A percentile compares a stretch with the other conserved stretches of the same genome.
phyloP scores from a whole-genome alignment of 2,329 filamentous ascomycete genomes.

The Xylariales sp. region DNA sequence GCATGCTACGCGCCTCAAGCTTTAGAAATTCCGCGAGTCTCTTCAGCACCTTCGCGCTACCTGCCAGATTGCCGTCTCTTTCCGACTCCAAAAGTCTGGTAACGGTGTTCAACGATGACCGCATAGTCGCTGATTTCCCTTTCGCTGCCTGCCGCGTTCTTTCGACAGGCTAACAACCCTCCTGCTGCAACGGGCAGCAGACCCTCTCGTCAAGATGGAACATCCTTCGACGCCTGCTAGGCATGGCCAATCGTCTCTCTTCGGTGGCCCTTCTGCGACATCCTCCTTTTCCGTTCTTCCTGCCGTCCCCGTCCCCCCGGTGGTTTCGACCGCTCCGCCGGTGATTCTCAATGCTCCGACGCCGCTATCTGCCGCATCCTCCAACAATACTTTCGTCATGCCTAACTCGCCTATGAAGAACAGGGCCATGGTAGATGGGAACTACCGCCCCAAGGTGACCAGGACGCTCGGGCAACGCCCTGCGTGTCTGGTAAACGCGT shows the following conservation, averaged over 20 bases:
- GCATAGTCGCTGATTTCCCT: no score
- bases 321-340: conserved; percentile 26
- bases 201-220: no score
- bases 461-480: conserved; percentile 76
- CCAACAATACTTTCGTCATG: conserved; percentile 85
- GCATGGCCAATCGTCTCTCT: conserved; percentile 19
- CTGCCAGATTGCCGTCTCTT: no score
- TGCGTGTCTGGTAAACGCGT: conserved; percentile 94
- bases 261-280: conserved; percentile 22
- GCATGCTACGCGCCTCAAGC: no score
- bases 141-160: no score
- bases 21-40: no score
- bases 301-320: conserved; percentile 14
- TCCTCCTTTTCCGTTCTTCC: conserved; percentile 16
- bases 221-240: conserved; percentile 19
- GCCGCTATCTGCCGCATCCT: conserved; percentile 48
- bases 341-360: conserved; percentile 32
- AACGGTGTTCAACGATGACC: no score
- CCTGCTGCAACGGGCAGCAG: no score
- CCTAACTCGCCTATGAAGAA: conserved; percentile 74
- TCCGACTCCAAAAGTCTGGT: no score
- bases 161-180: no score
- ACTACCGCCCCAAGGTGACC: conserved; percentile 77
- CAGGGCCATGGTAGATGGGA: conserved; percentile 59
- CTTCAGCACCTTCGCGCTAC: no score